These are phyloP conservation scores for Arthrobotrys entomopaga DNA, from an alignment of 2,329 filamentous ascomycete species.

Conservation along the genomic window DNA sequence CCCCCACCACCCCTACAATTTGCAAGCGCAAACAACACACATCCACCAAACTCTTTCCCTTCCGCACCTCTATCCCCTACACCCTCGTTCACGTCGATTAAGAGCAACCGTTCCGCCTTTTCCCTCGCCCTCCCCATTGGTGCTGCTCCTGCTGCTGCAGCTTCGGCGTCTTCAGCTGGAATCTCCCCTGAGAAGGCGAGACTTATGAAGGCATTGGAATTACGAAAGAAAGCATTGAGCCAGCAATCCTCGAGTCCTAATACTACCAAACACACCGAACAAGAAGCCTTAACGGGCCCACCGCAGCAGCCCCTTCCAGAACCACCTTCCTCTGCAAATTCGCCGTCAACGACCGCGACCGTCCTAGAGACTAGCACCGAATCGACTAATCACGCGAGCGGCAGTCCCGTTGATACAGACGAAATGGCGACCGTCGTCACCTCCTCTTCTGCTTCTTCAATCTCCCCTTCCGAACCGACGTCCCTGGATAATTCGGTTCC, in stretches of 20 bases:
- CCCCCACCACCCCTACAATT: constrained; percentile 57
- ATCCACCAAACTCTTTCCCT: constrained; percentile 50
- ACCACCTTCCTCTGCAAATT: background rate
- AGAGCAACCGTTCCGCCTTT: constrained; percentile 62
- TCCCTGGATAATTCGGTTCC: constrained; percentile 51
- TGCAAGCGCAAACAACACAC: constrained; percentile 55
- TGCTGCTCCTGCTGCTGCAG: constrained; percentile 65
- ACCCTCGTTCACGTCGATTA: constrained; percentile 52
- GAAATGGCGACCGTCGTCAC: constrained; percentile 41
- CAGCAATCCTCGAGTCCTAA: constrained; percentile 56
- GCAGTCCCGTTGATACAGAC: constrained; percentile 27
- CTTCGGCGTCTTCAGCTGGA: constrained; percentile 61
- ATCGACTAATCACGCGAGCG: constrained; percentile 31
- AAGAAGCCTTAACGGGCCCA: constrained; percentile 31
- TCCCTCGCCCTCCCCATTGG: constrained; percentile 61
- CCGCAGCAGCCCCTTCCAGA: constrained; percentile 23
- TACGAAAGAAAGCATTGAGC: constrained; percentile 81
- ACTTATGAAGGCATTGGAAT: constrained; percentile 91
- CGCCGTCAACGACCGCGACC: constrained; percentile 19
- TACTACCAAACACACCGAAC: constrained; percentile 53
- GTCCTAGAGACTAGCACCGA: constrained; percentile 1
- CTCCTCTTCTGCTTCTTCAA: constrained; percentile 34
- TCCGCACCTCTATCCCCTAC: constrained; percentile 52
- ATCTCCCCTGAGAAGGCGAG: constrained; percentile 90
- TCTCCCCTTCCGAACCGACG: constrained; percentile 52